Percentiles rank a stretch among this genome's conserved stretches.
phyloP scores from a whole-genome alignment of 495 filamentous ascomycete species.

The Penicillium cinerascens region DNA sequence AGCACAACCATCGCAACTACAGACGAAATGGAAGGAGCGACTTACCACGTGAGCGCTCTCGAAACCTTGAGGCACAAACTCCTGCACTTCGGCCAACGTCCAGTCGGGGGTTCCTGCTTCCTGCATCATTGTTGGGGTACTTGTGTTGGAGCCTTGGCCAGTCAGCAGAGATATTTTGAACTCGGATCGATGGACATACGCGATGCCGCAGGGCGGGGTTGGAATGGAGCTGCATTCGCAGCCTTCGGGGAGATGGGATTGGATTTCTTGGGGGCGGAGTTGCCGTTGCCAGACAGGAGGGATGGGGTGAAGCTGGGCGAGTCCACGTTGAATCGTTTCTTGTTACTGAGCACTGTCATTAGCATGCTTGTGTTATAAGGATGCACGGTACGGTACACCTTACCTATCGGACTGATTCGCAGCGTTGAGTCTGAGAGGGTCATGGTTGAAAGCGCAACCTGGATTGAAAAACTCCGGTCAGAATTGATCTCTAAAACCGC shows the following conservation, averaged over 20 bases:
- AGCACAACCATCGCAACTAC: background rate
- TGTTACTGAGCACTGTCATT: constrained; percentile 38
- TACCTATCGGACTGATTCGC: constrained; percentile 58
- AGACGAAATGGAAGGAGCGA: constrained; percentile 12
- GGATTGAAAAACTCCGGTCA: constrained; percentile 21
- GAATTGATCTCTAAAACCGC: background rate
- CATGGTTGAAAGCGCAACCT: constrained; percentile 90
- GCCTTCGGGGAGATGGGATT: constrained; percentile 78
- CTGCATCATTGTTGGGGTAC: constrained; percentile 49
- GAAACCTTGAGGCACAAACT: constrained; percentile 79
- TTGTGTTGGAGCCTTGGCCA: constrained; percentile 38
- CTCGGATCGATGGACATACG: constrained; percentile 29
- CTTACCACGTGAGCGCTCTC: constrained; percentile 62
- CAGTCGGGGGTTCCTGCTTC: constrained; percentile 51
- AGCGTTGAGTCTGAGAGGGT: constrained; percentile 57
- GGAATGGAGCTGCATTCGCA: constrained; percentile 88
- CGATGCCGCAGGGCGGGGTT: constrained; percentile 55
- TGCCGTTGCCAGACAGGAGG: constrained; percentile 47
- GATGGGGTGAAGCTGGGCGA: constrained; percentile 92
- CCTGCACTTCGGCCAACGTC: constrained; percentile 60
- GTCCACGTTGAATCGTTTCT: constrained; percentile 89
- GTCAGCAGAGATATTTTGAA: constrained; percentile 24
- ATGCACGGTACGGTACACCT: background rate
- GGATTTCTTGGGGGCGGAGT: constrained; percentile 56
- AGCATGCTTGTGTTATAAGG: background rate